These are phyloP conservation scores for Boletus bicolor DNA, from an alignment of 768 basidiomycete genomes.

Conservation along the genomic window DNA sequence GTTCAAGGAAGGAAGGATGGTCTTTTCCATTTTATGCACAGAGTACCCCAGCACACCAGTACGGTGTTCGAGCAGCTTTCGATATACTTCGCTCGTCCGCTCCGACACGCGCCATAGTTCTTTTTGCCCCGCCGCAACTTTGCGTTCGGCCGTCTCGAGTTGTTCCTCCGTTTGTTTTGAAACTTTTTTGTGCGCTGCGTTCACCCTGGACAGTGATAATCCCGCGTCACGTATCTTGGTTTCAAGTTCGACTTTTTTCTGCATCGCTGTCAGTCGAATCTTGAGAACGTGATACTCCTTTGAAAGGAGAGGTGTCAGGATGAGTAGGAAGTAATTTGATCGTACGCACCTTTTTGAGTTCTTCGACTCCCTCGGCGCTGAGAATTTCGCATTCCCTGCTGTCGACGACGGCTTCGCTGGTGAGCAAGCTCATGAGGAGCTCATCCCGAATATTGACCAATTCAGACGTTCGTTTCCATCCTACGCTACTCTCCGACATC, in stretches of 20 bases:
- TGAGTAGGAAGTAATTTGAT: constrained; percentile 19
- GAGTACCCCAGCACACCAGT: constrained; percentile 76
- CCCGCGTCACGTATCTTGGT: constrained; percentile 89
- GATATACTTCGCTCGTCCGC: constrained; percentile 58
- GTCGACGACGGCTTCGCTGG: constrained; percentile 93
- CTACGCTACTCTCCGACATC: constrained; percentile 34
- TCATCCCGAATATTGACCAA: constrained; percentile 69
- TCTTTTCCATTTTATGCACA: constrained; percentile 65
- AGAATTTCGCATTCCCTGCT: constrained; percentile 79
- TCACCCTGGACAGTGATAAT: constrained; percentile 66
- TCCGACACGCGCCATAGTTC: constrained; percentile 70
- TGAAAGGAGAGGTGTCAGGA: constrained; percentile 2
- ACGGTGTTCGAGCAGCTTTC: constrained; percentile 73
- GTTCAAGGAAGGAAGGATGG: constrained; percentile 31
- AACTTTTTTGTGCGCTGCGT: constrained; percentile 51
- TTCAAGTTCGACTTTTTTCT: constrained; percentile 75
- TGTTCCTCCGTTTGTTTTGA: constrained; percentile 69
- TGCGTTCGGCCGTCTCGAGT: constrained; percentile 67
- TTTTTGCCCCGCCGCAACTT: constrained; percentile 65
- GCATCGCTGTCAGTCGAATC: constrained; percentile 60
- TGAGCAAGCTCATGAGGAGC: constrained; percentile 82
- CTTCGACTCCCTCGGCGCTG: constrained; percentile 67
- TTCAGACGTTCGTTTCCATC: constrained; percentile 43
- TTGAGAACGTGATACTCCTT: constrained; percentile 75
- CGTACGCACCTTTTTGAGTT: constrained; percentile 58